Conservation (phyloP, 2,329 filamentous ascomycete genomes). For the Colletotrichum limetticola region DNA sequence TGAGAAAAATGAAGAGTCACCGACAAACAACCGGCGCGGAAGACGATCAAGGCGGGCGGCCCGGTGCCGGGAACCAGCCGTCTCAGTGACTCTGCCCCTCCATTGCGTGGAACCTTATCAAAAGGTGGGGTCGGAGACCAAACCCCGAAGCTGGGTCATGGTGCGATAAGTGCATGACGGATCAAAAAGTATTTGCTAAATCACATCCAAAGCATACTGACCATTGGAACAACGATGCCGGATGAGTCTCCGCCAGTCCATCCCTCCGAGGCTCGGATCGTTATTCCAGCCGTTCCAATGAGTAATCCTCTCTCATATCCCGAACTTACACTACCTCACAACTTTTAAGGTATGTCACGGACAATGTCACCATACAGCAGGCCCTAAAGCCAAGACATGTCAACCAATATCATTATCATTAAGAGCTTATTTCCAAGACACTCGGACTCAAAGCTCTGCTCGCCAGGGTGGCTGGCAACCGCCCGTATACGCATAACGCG, state of each 20-base stretch:
- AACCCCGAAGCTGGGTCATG: conserved; percentile 34
- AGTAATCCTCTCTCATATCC: not conserved
- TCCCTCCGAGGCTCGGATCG: conserved; percentile 16
- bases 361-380: not conserved
- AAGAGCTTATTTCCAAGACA: conserved; percentile 23
- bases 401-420: conserved; percentile 34
- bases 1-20: not conserved
- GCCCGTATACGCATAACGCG: conserved; percentile 28
- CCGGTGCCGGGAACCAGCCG: not conserved
- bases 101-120: conserved; percentile 11
- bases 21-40: not conserved
- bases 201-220: conserved; percentile 19
- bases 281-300: not conserved
- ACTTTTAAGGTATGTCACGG: not conserved
- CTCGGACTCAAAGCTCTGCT: conserved; percentile 12
- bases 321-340: not conserved
- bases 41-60: not conserved
- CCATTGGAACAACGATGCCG: conserved; percentile 2
- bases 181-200: conserved; percentile 7
- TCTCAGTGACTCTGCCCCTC: conserved; percentile 26
- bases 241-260: not conserved
- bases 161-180: conserved; percentile 28
- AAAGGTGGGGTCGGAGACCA: conserved; percentile 27
- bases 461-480: not conserved
- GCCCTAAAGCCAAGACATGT: not conserved